Conservation (phyloP, 371 early-diverging fungal species). For the Circinella minor region DNA sequence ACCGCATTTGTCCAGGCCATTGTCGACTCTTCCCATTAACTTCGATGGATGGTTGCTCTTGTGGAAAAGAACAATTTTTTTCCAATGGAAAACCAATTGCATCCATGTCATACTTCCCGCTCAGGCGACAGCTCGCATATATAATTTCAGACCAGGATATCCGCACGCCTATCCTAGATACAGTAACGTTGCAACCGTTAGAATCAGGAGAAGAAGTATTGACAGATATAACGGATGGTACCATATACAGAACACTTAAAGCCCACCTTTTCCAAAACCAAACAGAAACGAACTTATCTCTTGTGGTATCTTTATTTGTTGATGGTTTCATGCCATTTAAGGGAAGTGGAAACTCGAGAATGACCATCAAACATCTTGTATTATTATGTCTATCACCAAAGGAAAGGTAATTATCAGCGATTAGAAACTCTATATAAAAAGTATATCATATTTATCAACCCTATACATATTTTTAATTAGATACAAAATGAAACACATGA, state of each 20-base stretch:
- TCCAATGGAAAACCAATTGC: neutral
- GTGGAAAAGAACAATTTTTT: neutral
- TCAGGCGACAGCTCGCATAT: neutral
- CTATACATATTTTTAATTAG: no score
- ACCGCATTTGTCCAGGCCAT: neutral
- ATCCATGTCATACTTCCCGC: slow-evolving; percentile 6
- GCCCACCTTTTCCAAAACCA: neutral
- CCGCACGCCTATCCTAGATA: no score
- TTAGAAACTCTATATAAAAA: no score
- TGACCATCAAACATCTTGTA: slow-evolving; percentile 11
- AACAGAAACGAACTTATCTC: neutral
- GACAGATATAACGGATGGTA: neutral
- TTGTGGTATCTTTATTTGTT: slow-evolving; percentile 2
- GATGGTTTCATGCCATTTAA: slow-evolving; percentile 13
- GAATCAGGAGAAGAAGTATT: neutral
- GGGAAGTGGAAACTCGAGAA: neutral
- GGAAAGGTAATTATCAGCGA: slow-evolving; percentile 9
- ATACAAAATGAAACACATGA: no score
- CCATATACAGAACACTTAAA: neutral
- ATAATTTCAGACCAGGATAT: neutral
- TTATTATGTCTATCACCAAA: neutral
- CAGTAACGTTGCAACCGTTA: no score
- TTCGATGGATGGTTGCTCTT: neutral
- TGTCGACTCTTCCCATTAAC: slow-evolving; percentile 1
- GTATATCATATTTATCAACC: no score